Evolutionary conservation across 768 basidiomycete genomes (phyloP), one percentile per base, ranked within the genome.

Genomic region (Pluteus cervinus): DNA sequence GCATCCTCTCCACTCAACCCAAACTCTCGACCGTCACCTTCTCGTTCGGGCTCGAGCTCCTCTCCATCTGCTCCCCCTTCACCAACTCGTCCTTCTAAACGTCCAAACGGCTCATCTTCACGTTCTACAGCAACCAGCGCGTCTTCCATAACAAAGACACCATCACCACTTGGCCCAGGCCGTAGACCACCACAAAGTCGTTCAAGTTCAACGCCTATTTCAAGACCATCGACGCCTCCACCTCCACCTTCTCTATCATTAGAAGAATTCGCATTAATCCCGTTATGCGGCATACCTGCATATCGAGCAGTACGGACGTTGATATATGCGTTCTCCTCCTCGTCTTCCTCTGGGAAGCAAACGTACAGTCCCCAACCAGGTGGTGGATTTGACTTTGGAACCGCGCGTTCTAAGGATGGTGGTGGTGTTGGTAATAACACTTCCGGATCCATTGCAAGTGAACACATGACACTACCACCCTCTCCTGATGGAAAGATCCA

Each of bases 271-370:
- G 82, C 90, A 1, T 71, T 90, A 15, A 66, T 94, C 0, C 85
- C 92, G 2, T 62, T 89, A 2, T 76, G 76, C 30, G 91, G 85
- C 3, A 64, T 94, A 17, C 71, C 81, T n/a, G 87, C 90, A 0
- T 79, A 87, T 49, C 78, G 91, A 10, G 88, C 87, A 1, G 69
- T 90, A 7, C 76, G 84, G 29, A 82, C 84, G 0, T 75, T 83
- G 43, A 61, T 69, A 16, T 68, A 62, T 39, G 71, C 70, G 4
- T 69, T 74, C 43, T 57, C 62, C 1, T 56, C 62, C 2, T 33
- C 28, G 20, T 14, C 50, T 32, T 11, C 48, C 43, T 23, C 40
- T 24, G 15, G 21, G 23, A 24, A 22, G 30, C 17, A 32, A 24
- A 7, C 14, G 22, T 23, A 30, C 33, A 20, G 30, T 33, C 9